Evolutionary conservation across 2,329 filamentous ascomycete species (phyloP), one percentile per base, ranked within the genome.

Genomic region (Dothidotthia symphoricarpi): DNA sequence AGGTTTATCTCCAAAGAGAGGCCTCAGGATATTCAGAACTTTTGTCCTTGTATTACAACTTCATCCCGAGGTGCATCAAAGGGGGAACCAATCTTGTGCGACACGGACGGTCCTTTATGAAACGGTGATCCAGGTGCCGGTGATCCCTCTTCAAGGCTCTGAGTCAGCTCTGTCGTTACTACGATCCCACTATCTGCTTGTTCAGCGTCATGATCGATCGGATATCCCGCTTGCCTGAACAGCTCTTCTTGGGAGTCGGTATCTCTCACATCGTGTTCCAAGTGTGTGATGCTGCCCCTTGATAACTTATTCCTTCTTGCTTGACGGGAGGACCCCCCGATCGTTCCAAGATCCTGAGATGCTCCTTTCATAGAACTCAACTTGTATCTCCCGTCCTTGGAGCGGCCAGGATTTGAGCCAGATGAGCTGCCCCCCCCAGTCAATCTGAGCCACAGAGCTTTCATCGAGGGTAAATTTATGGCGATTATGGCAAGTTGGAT

Each of bases 401-500:
- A 43, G 13, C 34, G 28, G 3, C 30, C 43, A 11, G 16, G 17
- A 2, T 29, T 30, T 10, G 32, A 38, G 6, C 36, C 39, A 8
- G 17, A 13, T 3, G 38, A 45, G 27, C 35, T 39, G 6, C 33
- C 41, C 9, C 19, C 19, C 3, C 46, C 43, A 2, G 37, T 43
- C 1, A 51, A 17, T 16, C 29, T 36, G 16, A 46, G 55, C 44
- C 55, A 66, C 16, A 68, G 55, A 4, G 58, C 57, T 33, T 63
- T 59, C n/a, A 64, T 34, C 2, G 50, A 46, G 0, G 61, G 63
- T 26, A 64, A 48, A 43, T 65, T 66, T 35, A 61, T 55, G 4
- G 63, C 57, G 19, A 65, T 36, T 24, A 66, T 55, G 14, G 59
- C 64, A 12, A 60, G 42, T 32, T 63, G 49, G 26, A 66, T 53